Evolutionary conservation across 106 monocot species (phyloP).

Genomic region (Xerophyta viscosa): DNA sequence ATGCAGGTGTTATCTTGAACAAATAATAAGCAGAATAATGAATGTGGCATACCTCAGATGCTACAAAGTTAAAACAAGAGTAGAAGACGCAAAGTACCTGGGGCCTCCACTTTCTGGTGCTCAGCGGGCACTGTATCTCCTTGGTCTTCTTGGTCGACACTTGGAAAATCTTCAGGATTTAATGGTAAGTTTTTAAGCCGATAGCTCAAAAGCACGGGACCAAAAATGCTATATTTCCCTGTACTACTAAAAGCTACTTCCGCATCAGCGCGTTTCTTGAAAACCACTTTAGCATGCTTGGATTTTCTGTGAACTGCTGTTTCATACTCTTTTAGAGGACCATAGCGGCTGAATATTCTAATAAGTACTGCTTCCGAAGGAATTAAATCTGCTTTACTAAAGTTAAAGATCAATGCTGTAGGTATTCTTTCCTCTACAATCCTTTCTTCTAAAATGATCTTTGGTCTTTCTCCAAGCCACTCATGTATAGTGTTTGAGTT

Average conservation of each 20-base stretch:
- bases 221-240: slow-evolving; percentile 69
- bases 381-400: slow-evolving; percentile 34
- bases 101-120: slow-evolving; percentile 1
- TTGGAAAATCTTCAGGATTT: slow-evolving; percentile 14
- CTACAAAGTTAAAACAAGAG: neutral
- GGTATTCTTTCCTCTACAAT: slow-evolving; percentile 36
- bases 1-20: neutral
- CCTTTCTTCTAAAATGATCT: slow-evolving; percentile 35
- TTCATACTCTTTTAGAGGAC: slow-evolving; percentile 65
- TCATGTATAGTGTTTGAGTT: slow-evolving; percentile 19
- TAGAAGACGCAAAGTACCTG: slow-evolving; percentile 9
- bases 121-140: neutral
- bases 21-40: neutral
- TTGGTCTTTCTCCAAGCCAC: slow-evolving; percentile 24
- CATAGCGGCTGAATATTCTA: slow-evolving; percentile 66
- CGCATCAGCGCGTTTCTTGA: slow-evolving; percentile 76
- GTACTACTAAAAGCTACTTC: slow-evolving; percentile 77
- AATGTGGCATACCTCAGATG: neutral
- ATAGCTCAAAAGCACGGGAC: slow-evolving; percentile 67
- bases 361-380: slow-evolving; percentile 62
- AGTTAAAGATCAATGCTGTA: slow-evolving; percentile 56
- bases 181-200: slow-evolving; percentile 42
- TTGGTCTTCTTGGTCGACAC: neutral
- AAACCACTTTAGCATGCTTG: slow-evolving; percentile 52
- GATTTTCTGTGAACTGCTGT: slow-evolving; percentile 44